These are phyloP conservation scores for Filosporella fistucella DNA, from an alignment of 495 filamentous ascomycete species.

Conservation along the genomic window DNA sequence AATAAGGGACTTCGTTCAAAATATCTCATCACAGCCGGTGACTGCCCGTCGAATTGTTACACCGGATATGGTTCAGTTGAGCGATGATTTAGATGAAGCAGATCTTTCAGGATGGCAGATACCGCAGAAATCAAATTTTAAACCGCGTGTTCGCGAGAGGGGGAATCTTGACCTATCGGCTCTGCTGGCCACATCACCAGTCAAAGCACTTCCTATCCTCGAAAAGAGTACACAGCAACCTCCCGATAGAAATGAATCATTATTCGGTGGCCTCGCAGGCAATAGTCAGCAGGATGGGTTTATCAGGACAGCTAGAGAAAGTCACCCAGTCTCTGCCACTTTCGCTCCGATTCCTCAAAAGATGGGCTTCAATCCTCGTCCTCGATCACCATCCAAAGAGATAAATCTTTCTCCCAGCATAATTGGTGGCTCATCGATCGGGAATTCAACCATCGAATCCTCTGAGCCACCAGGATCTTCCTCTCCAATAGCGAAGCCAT, in stretches of 20 bases:
- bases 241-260: no score
- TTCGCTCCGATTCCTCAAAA: constrained; percentile 38
- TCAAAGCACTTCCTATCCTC: constrained; percentile 16
- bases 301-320: no score
- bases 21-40: constrained; percentile 4
- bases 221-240: constrained; percentile 5
- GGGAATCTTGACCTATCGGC: constrained; percentile 19
- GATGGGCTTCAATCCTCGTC: constrained; percentile 41
- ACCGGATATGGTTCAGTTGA: neutral
- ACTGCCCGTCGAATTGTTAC: constrained; percentile 6
- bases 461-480: neutral
- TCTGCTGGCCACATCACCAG: constrained; percentile 18
- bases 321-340: neutral
- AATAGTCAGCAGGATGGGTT: no score
- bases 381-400: constrained; percentile 14
- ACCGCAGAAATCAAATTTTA: constrained; percentile 47
- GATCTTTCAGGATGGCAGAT: constrained; percentile 26
- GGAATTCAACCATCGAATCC: neutral
- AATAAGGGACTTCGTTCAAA: neutral
- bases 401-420: neutral
- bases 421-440: constrained; percentile 1
- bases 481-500: constrained; percentile 9
- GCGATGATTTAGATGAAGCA: neutral
- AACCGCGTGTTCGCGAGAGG: constrained; percentile 35
- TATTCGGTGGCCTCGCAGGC: no score